Evolutionary conservation across 225 moss, liverwort and hornwort genomes (phyloP), one percentile per base, ranked within the genome.

Genomic region (Polytrichum formosum): DNA sequence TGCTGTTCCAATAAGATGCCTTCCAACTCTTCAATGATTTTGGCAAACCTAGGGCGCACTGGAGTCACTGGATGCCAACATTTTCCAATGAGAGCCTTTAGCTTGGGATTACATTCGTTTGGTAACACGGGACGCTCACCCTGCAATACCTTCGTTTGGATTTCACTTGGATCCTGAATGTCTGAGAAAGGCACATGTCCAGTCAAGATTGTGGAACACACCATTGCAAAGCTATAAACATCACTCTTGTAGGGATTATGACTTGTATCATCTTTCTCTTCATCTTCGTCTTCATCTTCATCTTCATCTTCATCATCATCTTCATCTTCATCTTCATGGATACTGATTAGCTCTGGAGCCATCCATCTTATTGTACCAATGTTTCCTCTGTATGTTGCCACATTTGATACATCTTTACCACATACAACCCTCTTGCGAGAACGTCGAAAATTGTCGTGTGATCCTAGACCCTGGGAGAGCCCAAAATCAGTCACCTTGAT

Each of bases 401-500:
- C 16, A 46, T 46, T 0, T 46, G 46, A 13, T 46, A 46, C 13
- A 0, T 16, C 46, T 13, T 2, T 16, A 16, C 46, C 46, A 46
- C 13, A 16, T 13, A 2, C n/a, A n/a, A n/a, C n/a, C n/a, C n/a
- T n/a, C n/a, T n/a, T n/a, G n/a, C n/a, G n/a, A n/a, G 46, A 13
- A 2, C 4, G 0, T 46, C 3, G 13, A 13, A 13, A 46, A 13
- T 46, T 10, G 13, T 46, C 46, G 0, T 46, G 46, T 46, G 46
- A 13, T 46, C 4, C 13, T 13, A 46, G 13, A 46, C 0, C 16
- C 46, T 46, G 13, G 1, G 65, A 70, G 18, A 66, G 27, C n/a
- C 53, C 23, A 76, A 76, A 70, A 20, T 70, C 75, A 53, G 27
- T 28, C 22, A 58, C 64, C 18, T 55, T 66, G 31, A 35, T 20